Evolutionary conservation across 257 asterid genomes (phyloP), one percentile per base, ranked within the genome.

Genomic region (Ajuga chamaepitys): DNA sequence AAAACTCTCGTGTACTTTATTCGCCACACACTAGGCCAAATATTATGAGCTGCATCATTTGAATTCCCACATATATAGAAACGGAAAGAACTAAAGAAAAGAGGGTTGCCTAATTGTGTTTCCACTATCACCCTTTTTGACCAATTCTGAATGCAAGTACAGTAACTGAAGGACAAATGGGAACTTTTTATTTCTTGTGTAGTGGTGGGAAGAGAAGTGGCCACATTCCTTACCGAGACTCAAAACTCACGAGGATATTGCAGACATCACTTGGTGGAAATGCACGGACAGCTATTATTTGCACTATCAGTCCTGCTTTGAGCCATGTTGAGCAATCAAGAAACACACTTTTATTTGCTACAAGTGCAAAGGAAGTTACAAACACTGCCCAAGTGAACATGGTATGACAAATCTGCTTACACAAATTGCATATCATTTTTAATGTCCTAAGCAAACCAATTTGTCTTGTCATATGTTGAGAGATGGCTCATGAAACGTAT

Each of bases 191-290:
- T n/a, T n/a, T 55, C 52, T 60, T 71, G 56, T 70, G 72, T 88
- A 93, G 99, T 74, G 79, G 87, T 57, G 95, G 92, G 48, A 83
- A 81, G 72, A 84, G 80, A 70, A 86, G 84, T 64, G 87, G 83
- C 9, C 99, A 90, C 68, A 80, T 94, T 55, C 96, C 99, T 1
- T 90, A 87, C 69, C 78, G 97, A 66, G 87, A 90, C 68, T 90
- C 95, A 37, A 94, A 94, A 74, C 96, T 94, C 77, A 90, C 96
- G 7, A 86, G 99, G 75, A 94, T 94, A 67, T 68, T 94, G 74
- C 97, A 90, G 83, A 80, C 95, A 47, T 88, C 97, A 40, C 87
- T 94, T 18, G 99, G 97, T 66, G 99, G 99, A 51, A 94, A 94
- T 82, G 95, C 99, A 28, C 79, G 99, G 53, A 94, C 99, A 28